These are phyloP conservation scores for Ogataea polymorpha DNA, from an alignment of 805 yeast genomes.

Conservation along the genomic window DNA sequence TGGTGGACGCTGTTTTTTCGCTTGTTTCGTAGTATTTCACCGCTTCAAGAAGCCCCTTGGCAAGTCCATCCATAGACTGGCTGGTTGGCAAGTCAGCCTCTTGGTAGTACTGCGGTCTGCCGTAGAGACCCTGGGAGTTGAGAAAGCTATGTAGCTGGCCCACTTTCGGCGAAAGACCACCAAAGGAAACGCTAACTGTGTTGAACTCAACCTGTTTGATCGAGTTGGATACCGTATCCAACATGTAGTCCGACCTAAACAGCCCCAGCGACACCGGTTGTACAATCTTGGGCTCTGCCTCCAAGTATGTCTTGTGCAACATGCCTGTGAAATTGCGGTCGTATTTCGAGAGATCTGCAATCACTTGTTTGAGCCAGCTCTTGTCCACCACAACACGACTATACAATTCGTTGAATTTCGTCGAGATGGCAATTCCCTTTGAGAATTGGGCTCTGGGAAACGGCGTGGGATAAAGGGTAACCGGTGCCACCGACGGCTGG, in stretches of 20 bases:
- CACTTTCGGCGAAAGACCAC: conserved; percentile 80
- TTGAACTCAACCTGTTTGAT: conserved; percentile 96
- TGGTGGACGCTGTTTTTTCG: conserved; percentile 36
- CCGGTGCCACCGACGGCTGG: conserved; percentile 69
- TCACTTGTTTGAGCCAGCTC: conserved; percentile 59
- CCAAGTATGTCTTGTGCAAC: conserved; percentile 57
- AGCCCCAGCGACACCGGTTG: conserved; percentile 78
- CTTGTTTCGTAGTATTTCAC: conserved; percentile 49
- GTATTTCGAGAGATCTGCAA: conserved; percentile 50
- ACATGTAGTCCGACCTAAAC: conserved; percentile 88
- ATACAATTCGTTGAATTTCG: conserved; percentile 69
- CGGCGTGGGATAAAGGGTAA: conserved; percentile 89
- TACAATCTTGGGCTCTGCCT: conserved; percentile 47
- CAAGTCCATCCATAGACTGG: conserved; percentile 57
- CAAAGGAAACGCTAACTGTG: conserved; percentile 93
- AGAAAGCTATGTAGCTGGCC: conserved; percentile 70
- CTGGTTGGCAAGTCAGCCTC: conserved; percentile 57
- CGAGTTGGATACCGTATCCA: conserved; percentile 45
- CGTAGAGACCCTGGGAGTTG: conserved; percentile 58
- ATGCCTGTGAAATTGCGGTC: conserved; percentile 83
- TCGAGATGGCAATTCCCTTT: conserved; percentile 64
- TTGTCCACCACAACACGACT: conserved; percentile 57
- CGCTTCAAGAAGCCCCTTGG: conserved; percentile 68
- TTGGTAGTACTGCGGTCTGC: conserved; percentile 42
- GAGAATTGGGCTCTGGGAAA: conserved; percentile 67